Evolutionary conservation across 2,329 filamentous ascomycete genomes (phyloP).

Genomic region (Cryphonectria nitschkei): DNA sequence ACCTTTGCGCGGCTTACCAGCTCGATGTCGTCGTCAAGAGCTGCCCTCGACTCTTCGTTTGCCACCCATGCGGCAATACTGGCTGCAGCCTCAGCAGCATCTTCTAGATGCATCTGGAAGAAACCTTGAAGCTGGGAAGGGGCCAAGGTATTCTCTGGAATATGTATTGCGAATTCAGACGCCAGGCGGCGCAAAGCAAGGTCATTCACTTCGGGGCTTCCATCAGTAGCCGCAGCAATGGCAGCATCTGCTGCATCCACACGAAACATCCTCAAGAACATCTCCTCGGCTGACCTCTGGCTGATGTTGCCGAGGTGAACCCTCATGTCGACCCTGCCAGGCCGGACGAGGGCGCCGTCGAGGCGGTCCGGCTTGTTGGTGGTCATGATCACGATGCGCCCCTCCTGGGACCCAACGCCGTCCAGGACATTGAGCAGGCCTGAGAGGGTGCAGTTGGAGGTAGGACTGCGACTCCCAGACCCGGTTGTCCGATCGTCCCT

Average conservation of each 20-base stretch:
- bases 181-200: conserved; percentile 32
- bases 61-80: conserved; percentile 25
- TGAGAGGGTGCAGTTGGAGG: conserved; percentile 51
- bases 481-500: conserved; percentile 22
- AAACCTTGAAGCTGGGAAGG: conserved; percentile 43
- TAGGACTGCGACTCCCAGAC: conserved; percentile 26
- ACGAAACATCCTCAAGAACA: conserved; percentile 43
- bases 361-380: conserved; percentile 67
- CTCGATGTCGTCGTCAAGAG: conserved; percentile 26
- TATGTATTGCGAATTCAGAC: conserved; percentile 36
- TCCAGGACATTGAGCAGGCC: conserved; percentile 71
- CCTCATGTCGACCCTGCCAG: conserved; percentile 64
- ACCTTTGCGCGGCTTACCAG: conserved; percentile 12
- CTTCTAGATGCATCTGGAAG: conserved; percentile 41
- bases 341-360: conserved; percentile 63
- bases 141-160: conserved; percentile 41
- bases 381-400: conserved; percentile 71
- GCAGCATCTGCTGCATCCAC: conserved; percentile 30
- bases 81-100: conserved; percentile 36
- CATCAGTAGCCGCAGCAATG: not conserved
- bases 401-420: conserved; percentile 68
- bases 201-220: conserved; percentile 32
- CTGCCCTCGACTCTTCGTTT: conserved; percentile 11
- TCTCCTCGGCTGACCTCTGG: conserved; percentile 39
- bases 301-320: conserved; percentile 55